A percentile compares a stretch with the other conserved stretches of the same genome.
Evolutionary conservation across 148 eudicot species (phyloP).

Genomic region (Vaccinium myrtillus): DNA sequence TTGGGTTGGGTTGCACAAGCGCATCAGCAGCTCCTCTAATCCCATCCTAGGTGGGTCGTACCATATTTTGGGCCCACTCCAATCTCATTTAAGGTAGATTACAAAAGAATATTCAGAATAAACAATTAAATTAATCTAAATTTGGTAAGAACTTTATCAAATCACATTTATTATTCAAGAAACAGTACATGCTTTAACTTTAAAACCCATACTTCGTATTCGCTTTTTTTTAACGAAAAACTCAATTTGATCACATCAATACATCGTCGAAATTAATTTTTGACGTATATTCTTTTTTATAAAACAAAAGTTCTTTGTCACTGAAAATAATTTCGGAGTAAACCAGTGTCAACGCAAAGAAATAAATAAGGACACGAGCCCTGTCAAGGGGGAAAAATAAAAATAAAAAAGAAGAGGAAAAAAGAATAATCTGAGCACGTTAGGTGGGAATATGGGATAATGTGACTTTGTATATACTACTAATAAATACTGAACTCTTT

Average conservation of each 20-base stretch:
- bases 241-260: neutral
- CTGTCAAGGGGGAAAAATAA: neutral
- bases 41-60: neutral
- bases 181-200: neutral
- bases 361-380: neutral
- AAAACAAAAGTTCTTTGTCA: neutral
- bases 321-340: neutral
- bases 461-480: neutral
- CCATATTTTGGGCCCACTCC: neutral
- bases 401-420: neutral
- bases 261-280: neutral
- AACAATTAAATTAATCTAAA: neutral
- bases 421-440: conserved; percentile 3
- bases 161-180: neutral
- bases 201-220: neutral
- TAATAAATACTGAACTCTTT: neutral
- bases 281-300: neutral
- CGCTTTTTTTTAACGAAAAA: neutral
- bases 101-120: neutral
- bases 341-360: neutral
- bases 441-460: neutral
- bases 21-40: neutral
- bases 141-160: neutral
- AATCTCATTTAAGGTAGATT: neutral
- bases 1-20: neutral